Base-by-base conservation (phyloP, 2,329 filamentous ascomycete genomes). In the Colletotrichum musicola region DNA sequence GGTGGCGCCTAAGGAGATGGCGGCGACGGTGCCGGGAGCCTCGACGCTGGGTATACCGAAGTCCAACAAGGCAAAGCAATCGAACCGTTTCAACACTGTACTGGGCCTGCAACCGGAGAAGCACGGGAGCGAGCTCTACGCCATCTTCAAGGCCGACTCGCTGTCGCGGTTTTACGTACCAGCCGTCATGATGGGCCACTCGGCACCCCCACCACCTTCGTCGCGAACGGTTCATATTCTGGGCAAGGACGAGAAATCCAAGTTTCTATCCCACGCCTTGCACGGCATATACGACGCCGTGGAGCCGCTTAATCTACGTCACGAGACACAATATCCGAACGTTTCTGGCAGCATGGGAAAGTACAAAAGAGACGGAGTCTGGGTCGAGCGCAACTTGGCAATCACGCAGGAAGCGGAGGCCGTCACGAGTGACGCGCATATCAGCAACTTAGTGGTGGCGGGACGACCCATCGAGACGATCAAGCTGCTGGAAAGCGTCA, bases 361-460 rank as follows among this genome's bases (percentile, higher is more conserved):
- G 7, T 72, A 75, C 44, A 78, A 73, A 51, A 59, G 72, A 47
- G 58, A 70, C 6, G 70, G 68, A 25, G 62, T 61, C 1, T 69
- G 67, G 62, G 47, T 66, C 10, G 62, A 61, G 12, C 53, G 13
- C 22, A 69, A 71, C 20, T 44, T 40, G 4, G 27, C 27, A 10
- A 14, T 68, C 2, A 20, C 27, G 30, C 25, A 54, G 40, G 56
- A 42, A 14, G 16, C 35, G 16, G 54, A 66, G 4, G 7, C 27
- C 46, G 54, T 35, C 57, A 62, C 75, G 38, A 75, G 84, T 60
- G 74, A 82, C 18, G 83, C 84, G 22, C 85, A 83, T 20, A 96
- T 97, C 62, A 85, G 91, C 72, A 89, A 91, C 73, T 83, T 96
- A 51, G 88, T 97, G 50, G 84, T 96, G 20, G 89, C 90, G 1